Evolutionary conservation across 495 filamentous ascomycete genomes (phyloP), one percentile per base, ranked within the genome.

Genomic region (Talaromyces ruber): DNA sequence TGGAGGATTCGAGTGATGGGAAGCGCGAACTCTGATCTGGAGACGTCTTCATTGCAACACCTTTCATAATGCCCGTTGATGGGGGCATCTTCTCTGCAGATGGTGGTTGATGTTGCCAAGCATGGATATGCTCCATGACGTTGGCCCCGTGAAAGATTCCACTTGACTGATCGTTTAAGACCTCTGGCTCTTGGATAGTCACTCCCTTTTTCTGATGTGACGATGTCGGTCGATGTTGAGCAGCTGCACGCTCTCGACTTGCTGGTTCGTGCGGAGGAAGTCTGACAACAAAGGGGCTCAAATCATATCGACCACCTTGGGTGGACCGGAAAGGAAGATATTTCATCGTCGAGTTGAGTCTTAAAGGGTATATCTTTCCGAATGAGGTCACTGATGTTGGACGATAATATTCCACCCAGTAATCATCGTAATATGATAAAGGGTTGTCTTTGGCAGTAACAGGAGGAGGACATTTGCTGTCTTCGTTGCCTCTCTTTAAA

Each of bases 371-470:
- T 65, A 96, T 86, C 72, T 97, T 98, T 8, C 82, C 78, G 63
- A 97, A 89, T 0, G 91, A 91, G 0, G 93, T 94, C 5, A 98
- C 71, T 0, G 88, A 87, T 14, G 88, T 81, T 1, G 94, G 95
- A 8, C 92, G 86, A 71, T 98, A 98, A 69, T 96, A 97, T 66
- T 98, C 94, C n/a, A 93, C 79, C 95, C 95, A 98, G 72, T 95
- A 98, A 68, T 98, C 93, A 66, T 98, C 94, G 63, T 90, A 91
- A 54, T 82, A 85, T 4, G 81, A 80, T 16, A 93, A 74, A 3
- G 84, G 79, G 37, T 86, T 86, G 34, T 75, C 75, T 3, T 74
- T 72, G 30, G 74, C 67, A 22, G 76, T 63, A 51, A 76, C 77
- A n/a, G 81, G 79, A 29, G 78, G 74, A 6, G 83, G 83, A 37